Conservation (phyloP, 73 alveolate genomes). For the Durusdinium trenchii region DNA sequence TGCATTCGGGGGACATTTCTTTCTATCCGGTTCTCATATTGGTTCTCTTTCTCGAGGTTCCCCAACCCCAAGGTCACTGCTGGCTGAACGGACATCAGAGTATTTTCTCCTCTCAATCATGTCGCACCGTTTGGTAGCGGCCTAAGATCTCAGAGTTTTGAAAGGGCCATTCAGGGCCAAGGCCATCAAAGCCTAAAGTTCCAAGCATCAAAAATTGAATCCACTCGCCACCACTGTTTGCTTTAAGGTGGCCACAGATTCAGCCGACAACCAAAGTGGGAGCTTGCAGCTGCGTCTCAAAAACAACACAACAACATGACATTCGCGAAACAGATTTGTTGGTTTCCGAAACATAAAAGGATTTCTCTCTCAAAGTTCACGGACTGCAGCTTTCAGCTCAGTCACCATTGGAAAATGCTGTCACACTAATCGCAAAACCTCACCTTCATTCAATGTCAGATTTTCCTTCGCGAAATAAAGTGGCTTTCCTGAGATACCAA, state of each 20-base stretch:
- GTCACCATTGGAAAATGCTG: background rate
- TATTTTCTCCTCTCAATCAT: background rate
- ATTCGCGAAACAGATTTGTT: too few species aligned
- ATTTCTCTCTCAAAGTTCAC: too few species aligned
- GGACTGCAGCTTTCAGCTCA: too few species aligned
- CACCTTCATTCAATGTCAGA: background rate
- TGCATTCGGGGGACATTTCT: background rate
- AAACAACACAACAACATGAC: too few species aligned
- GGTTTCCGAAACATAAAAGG: too few species aligned
- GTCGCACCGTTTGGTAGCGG: background rate
- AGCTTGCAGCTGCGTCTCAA: too few species aligned
- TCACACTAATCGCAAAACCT: background rate
- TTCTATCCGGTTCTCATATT: background rate
- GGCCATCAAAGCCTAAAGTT: too few species aligned
- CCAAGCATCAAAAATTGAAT: too few species aligned
- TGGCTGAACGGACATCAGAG: background rate
- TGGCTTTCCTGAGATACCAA: too few species aligned
- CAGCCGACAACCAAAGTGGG: too few species aligned
- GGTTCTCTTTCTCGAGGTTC: background rate
- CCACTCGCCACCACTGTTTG: too few species aligned
- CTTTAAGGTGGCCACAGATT: too few species aligned
- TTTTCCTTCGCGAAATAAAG: background rate
- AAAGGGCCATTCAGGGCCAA: background rate
- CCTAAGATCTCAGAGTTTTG: background rate
- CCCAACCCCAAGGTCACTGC: background rate